These are phyloP conservation scores for Neurospora discreta DNA, from an alignment of 495 filamentous ascomycete genomes.

Conservation along the genomic window DNA sequence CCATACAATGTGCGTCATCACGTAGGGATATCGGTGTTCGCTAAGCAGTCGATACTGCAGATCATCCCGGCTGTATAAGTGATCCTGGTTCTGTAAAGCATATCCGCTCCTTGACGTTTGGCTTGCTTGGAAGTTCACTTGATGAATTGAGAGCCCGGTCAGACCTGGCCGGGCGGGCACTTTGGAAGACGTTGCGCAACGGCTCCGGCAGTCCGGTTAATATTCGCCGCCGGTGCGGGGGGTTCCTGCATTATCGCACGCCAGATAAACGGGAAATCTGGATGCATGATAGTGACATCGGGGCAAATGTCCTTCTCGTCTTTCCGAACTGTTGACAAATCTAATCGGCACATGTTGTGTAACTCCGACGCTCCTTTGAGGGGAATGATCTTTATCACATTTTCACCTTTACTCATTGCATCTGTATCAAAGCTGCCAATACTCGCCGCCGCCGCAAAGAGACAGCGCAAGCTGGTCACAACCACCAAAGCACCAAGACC, in stretches of 20 bases:
- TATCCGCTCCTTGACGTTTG: neutral
- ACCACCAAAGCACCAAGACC: neutral
- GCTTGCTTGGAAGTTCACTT: neutral
- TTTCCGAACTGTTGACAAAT: neutral
- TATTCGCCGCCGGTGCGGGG: neutral
- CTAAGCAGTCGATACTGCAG: neutral
- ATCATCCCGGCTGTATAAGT: neutral
- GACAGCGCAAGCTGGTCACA: neutral
- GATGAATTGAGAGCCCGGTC: neutral
- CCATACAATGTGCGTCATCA: neutral
- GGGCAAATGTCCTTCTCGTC: neutral
- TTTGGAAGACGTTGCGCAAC: neutral
- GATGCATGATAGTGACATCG: neutral
- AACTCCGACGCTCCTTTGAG: neutral
- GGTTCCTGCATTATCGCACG: neutral
- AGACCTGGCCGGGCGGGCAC: neutral
- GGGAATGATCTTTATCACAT: neutral
- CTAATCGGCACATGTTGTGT: neutral
- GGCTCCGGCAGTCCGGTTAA: neutral
- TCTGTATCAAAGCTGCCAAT: neutral
- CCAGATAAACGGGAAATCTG: neutral
- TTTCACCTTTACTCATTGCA: neutral
- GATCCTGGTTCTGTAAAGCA: neutral
- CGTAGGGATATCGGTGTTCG: neutral
- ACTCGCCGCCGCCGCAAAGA: neutral